Evolutionary conservation across 1,139 yeast species (phyloP).

Genomic region (Saccharomycopsis hybrid): DNA sequence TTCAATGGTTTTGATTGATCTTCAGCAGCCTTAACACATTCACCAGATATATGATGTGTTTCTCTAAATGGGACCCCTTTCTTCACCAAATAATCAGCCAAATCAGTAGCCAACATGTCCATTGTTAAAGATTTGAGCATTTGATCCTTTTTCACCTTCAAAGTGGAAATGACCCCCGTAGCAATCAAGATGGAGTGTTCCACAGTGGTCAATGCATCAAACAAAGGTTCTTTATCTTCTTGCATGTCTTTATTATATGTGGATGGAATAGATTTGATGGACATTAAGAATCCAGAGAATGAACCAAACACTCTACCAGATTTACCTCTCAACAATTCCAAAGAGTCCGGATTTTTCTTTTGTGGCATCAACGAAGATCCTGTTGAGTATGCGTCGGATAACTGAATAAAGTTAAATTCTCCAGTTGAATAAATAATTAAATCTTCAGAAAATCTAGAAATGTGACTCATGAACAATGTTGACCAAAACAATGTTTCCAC

Average conservation of each 20-base stretch:
- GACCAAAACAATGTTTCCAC: constrained; percentile 97
- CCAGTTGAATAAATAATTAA: constrained; percentile 93
- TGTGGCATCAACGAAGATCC: constrained; percentile 99
- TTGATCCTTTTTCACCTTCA: constrained; percentile 59
- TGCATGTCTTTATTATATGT: constrained; percentile 98
- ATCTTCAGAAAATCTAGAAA: constrained; percentile 91
- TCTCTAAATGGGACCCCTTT: constrained; percentile 99
- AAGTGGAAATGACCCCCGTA: constrained; percentile 90
- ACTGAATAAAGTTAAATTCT: constrained; percentile 87
- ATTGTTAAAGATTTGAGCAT: constrained; percentile 89
- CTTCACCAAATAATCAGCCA: constrained; percentile 95
- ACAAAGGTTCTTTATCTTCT: constrained; percentile 96
- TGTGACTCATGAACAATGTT: constrained; percentile 90
- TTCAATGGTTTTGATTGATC: constrained; percentile 56
- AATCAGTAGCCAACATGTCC: constrained; percentile 98
- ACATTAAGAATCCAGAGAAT: constrained; percentile 91
- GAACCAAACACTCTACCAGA: constrained; percentile 97
- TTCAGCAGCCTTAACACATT: constrained; percentile 90
- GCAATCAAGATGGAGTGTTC: constrained; percentile 92
- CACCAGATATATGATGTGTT: constrained; percentile 97
- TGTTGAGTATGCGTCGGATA: constrained; percentile 97
- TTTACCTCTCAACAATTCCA: constrained; percentile 92
- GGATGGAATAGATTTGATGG: constrained; percentile 91
- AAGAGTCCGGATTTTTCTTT: constrained; percentile 95
- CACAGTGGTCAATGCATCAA: constrained; percentile 83